phyloP scores from a whole-genome alignment of 1,284 basidiomycete species.

The Pterula multifida region DNA sequence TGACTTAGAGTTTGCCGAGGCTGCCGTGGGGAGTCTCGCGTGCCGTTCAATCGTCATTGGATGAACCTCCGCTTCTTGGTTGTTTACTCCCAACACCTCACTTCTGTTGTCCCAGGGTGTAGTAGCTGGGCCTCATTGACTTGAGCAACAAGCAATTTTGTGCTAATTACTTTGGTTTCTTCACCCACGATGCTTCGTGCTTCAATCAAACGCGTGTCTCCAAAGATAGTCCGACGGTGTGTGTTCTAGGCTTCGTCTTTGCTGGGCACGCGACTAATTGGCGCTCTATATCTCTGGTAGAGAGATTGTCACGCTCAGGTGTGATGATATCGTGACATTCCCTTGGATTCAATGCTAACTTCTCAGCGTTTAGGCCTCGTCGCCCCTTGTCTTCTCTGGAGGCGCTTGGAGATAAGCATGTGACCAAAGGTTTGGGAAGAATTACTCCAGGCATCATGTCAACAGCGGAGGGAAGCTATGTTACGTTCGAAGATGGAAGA shows the following conservation, averaged over 20 bases:
- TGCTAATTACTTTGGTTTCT: no score
- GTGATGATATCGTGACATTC: no score
- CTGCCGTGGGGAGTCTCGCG: not conserved
- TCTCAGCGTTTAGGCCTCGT: not conserved
- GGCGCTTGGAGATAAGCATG: not conserved
- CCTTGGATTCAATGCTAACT: no score
- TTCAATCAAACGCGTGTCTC: not conserved
- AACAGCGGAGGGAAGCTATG: constrained; percentile 70
- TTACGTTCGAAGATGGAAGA: constrained; percentile 60
- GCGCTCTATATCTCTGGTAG: not conserved
- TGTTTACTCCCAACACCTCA: not conserved
- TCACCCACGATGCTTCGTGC: not conserved
- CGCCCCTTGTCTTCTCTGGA: not conserved
- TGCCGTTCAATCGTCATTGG: not conserved
- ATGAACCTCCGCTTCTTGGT: not conserved
- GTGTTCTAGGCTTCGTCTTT: not conserved
- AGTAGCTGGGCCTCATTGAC: not conserved
- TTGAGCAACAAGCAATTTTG: not conserved
- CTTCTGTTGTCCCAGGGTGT: not conserved
- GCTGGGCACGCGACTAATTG: no score
- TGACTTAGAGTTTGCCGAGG: not conserved
- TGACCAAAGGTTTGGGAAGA: not conserved
- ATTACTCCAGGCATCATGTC: constrained; percentile 44
- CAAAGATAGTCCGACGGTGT: not conserved
- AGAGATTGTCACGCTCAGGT: not conserved